phyloP scores from a whole-genome alignment of 2,329 filamentous ascomycete species.

The Sarocladium oryzae region DNA sequence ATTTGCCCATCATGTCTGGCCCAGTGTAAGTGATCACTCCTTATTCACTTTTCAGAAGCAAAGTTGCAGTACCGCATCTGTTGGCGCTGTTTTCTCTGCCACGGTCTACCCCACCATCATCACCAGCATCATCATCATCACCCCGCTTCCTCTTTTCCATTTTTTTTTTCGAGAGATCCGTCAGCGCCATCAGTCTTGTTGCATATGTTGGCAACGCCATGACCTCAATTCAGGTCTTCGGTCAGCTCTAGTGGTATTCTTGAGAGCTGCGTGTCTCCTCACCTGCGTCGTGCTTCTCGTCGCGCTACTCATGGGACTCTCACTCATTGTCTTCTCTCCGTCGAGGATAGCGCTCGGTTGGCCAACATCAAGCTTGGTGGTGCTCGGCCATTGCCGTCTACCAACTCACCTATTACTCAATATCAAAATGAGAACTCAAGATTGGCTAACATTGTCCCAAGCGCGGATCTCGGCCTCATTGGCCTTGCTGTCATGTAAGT shows the following conservation, averaged over 20 bases:
- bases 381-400: constrained; percentile 35
- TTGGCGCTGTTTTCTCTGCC: constrained; percentile 5
- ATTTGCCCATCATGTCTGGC: constrained; percentile 51
- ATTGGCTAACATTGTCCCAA: constrained; percentile 52
- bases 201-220: not conserved
- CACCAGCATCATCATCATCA: not conserved
- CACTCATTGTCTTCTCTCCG: constrained; percentile 26
- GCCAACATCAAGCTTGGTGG: constrained; percentile 67
- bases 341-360: constrained; percentile 59
- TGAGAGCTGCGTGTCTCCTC: not conserved
- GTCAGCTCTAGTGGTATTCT: not conserved
- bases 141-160: not conserved
- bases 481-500: constrained; percentile 84
- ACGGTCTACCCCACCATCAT: constrained; percentile 5
- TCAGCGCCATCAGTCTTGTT: not conserved
- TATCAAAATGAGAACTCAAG: not conserved
- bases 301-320: constrained; percentile 21
- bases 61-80: not conserved
- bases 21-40: constrained; percentile 53
- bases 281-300: constrained; percentile 10
- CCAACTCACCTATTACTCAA: constrained; percentile 23
- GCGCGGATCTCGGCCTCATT: constrained; percentile 86
- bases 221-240: not conserved
- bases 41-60: constrained; percentile 4
- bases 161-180: not conserved